A percentile compares a stretch with the other conserved stretches of the same genome.
phyloP scores from a whole-genome alignment of 441 rosid species.

The Raphanus hybrid region DNA sequence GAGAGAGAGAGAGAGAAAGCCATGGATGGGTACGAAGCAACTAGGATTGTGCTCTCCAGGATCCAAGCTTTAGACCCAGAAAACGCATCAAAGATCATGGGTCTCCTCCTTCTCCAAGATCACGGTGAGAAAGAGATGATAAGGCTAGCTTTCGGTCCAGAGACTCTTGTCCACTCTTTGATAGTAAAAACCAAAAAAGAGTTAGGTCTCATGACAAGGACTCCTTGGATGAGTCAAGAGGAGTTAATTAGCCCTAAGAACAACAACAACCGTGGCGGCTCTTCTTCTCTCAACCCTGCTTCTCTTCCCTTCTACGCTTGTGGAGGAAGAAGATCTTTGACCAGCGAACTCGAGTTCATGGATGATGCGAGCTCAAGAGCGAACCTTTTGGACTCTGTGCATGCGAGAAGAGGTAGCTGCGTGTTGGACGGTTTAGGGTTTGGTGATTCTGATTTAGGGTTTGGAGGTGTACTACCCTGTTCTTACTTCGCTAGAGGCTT shows the following conservation, averaged over 20 bases:
- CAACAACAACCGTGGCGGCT: constrained; percentile 43
- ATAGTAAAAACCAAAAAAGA: constrained; percentile 75
- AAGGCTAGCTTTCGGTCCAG: constrained; percentile 94
- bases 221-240: constrained; percentile 58
- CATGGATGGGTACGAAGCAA: constrained; percentile 97
- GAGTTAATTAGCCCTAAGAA: constrained; percentile 54
- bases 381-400: constrained; percentile 45
- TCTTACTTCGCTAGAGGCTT: constrained; percentile 85
- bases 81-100: constrained; percentile 96
- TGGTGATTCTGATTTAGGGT: constrained; percentile 65
- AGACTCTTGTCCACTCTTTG: constrained; percentile 70
- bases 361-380: constrained; percentile 47
- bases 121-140: constrained; percentile 95
- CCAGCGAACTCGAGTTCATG: constrained; percentile 69
- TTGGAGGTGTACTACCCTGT: constrained; percentile 89
- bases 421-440: constrained; percentile 72
- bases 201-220: constrained; percentile 58
- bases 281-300: constrained; percentile 58
- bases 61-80: constrained; percentile 86
- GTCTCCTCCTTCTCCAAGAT: constrained; percentile 83
- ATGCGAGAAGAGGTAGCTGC: constrained; percentile 66
- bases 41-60: constrained; percentile 78
- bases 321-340: constrained; percentile 49
- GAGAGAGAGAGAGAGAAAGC: constrained; percentile 20
- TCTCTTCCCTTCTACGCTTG: constrained; percentile 65